These are phyloP conservation scores for Aspergillus ostianus DNA, from an alignment of 495 filamentous ascomycete species.

Conservation along the genomic window DNA sequence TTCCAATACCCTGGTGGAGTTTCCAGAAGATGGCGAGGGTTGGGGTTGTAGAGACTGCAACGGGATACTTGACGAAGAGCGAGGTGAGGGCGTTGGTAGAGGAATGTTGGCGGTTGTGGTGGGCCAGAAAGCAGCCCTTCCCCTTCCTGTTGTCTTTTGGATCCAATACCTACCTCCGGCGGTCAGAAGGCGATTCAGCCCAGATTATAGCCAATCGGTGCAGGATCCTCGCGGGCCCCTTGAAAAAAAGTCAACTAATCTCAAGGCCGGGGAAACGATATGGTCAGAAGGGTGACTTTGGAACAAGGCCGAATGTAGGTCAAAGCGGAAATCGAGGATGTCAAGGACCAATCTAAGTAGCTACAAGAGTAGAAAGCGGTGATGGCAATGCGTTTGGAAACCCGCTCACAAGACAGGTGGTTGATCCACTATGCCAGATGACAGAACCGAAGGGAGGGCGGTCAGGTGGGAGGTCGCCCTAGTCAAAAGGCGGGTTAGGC, in stretches of 20 bases:
- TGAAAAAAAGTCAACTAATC: slow-evolving; percentile 5
- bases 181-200: neutral
- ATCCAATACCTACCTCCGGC: neutral
- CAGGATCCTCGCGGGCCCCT: slow-evolving; percentile 8
- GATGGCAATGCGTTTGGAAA: slow-evolving; percentile 10
- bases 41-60: slow-evolving; percentile 52
- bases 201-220: slow-evolving; percentile 3
- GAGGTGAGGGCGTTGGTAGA: slow-evolving; percentile 49
- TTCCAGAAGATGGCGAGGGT: slow-evolving; percentile 31
- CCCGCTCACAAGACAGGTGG: slow-evolving; percentile 22
- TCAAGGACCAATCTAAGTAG: neutral
- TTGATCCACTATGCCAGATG: slow-evolving; percentile 32
- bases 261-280: neutral
- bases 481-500: slow-evolving; percentile 5
- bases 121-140: slow-evolving; percentile 49
- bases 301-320: neutral
- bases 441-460: slow-evolving; percentile 22
- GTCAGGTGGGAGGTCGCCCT: slow-evolving; percentile 24
- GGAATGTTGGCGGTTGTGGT: slow-evolving; percentile 59
- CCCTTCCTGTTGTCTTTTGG: neutral
- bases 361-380: slow-evolving; percentile 14
- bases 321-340: neutral
- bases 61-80: slow-evolving; percentile 52
- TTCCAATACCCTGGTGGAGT: slow-evolving; percentile 37
- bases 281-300: slow-evolving; percentile 4